A percentile compares a stretch with the other conserved stretches of the same genome.
phyloP scores from a whole-genome alignment of 257 asterid genomes.

The Scutellaria baicalensis region DNA sequence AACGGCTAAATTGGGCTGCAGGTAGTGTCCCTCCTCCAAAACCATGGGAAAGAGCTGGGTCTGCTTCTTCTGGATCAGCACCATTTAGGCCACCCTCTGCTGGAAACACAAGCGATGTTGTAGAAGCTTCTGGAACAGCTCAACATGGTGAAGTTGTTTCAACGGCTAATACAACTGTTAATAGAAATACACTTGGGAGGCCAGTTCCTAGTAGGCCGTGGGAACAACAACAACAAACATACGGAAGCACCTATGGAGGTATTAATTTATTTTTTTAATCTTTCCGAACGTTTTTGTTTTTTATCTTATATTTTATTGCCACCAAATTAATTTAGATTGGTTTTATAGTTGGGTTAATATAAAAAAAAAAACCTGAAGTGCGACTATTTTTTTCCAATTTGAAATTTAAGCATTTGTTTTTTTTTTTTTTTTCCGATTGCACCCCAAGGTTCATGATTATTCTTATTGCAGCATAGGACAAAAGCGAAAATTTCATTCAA shows the following conservation, averaged over 20 bases:
- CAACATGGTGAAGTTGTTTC: constrained; percentile 87
- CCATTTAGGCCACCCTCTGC: constrained; percentile 83
- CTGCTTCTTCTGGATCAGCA: constrained; percentile 73
- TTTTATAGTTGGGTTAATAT: no score
- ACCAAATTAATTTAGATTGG: no score
- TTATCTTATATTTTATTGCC: no score
- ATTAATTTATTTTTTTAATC: not conserved
- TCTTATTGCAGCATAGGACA: no score
- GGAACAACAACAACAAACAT: constrained; percentile 77
- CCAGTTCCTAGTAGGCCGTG: constrained; percentile 93
- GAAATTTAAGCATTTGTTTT: not conserved
- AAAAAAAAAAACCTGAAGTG: no score
- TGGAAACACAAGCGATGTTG: constrained; percentile 83
- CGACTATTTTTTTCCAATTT: no score
- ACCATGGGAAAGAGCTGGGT: constrained; percentile 94
- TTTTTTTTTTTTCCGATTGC: not conserved
- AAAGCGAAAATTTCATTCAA: no score
- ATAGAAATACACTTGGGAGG: constrained; percentile 47
- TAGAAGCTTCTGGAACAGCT: constrained; percentile 92
- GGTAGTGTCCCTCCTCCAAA: constrained; percentile 66
- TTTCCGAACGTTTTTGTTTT: not conserved
- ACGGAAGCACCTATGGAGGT: constrained; percentile 75
- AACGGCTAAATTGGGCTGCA: constrained; percentile 16
- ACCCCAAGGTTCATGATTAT: no score
- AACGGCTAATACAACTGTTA: constrained; percentile 38